Evolutionary conservation across 2,329 filamentous ascomycete genomes (phyloP), one percentile per base, ranked within the genome.

Genomic region (Pezicula rhizophila): DNA sequence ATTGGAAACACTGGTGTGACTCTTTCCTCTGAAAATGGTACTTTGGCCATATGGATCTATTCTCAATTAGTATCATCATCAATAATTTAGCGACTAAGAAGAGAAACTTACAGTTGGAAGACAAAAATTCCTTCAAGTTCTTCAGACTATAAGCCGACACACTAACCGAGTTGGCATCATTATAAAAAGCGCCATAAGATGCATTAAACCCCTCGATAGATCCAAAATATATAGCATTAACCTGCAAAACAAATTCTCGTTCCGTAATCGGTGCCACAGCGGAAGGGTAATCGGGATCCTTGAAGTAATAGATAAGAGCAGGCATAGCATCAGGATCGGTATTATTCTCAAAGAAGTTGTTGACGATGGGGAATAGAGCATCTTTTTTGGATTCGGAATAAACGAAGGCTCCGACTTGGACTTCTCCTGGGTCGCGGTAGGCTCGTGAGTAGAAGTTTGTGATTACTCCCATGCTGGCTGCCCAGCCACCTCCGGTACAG

Each of bases 331-430:
- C 31, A 18, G 31, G 14, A 18, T 45, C 42, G 8, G 42, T 45
- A 18, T 45, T 45, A 26, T 45, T 45, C n/a, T 45, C 42, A 31
- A 45, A 45, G 42, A 45, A 45, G 31, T 45, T 34, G 28, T 45
- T 45, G 17, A 45, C 42, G 7, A 45, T 25, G 4, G 42, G 42
- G 18, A 45, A 45, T 11, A 45, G 11, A 12, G 17, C 3, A 35
- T 45, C 42, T n/a, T 45, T 45, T 18, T 45, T 45, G 14, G n/a
- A 17, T 25, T 45, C 42, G 12, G 42, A 35, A n/a, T 15, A 45
- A 26, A 45, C 42, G 33, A 45, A 45, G 5, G 42, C 42, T 18
- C 42, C 42, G 17, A 45, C 42, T 35, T 45, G 42, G 5, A 45
- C 42, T 8, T 45, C 42, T 8, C 42, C 42, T 34, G 42, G 42